These are phyloP conservation scores for Aegilops umbellulata DNA, from an alignment of 176 grass and related monocot species.

Conservation along the genomic window DNA sequence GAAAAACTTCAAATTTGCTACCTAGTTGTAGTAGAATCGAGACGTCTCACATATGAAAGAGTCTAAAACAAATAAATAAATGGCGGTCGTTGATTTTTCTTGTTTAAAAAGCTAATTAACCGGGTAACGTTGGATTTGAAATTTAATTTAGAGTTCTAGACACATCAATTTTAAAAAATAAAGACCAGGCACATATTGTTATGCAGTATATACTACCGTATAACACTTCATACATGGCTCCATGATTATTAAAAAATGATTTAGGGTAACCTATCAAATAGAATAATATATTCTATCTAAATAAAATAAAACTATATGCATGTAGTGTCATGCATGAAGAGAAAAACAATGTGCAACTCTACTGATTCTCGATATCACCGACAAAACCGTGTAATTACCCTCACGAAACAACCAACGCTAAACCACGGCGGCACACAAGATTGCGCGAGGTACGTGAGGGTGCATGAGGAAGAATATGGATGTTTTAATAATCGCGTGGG, in stretches of 20 bases:
- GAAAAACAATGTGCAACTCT: not conserved
- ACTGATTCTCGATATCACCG: not conserved
- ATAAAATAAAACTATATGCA: not conserved
- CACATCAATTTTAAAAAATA: not conserved
- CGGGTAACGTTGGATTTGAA: not conserved
- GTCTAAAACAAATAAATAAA: not conserved
- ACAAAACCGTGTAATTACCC: not conserved
- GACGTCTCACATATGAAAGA: not conserved
- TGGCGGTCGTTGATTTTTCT: too few species aligned
- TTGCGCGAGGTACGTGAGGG: not conserved
- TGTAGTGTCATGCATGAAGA: not conserved
- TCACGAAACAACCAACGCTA: rapidly evolving
- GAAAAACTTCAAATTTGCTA: too few species aligned
- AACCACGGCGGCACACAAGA: rapidly evolving
- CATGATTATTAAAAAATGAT: not conserved
- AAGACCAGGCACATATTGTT: not conserved
- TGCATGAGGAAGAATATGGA: not conserved
- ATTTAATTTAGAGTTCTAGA: not conserved
- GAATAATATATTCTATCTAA: not conserved
- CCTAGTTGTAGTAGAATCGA: not conserved
- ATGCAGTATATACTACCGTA: not conserved
- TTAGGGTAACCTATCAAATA: not conserved
- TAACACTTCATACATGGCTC: not conserved
- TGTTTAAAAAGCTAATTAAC: not conserved
- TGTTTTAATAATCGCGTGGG: not conserved